A percentile compares a stretch with the other conserved stretches of the same genome.
These are phyloP conservation scores for Thalassiosira mediterranea DNA, from an alignment of 352 stramenopile species.

Conservation along the genomic window DNA sequence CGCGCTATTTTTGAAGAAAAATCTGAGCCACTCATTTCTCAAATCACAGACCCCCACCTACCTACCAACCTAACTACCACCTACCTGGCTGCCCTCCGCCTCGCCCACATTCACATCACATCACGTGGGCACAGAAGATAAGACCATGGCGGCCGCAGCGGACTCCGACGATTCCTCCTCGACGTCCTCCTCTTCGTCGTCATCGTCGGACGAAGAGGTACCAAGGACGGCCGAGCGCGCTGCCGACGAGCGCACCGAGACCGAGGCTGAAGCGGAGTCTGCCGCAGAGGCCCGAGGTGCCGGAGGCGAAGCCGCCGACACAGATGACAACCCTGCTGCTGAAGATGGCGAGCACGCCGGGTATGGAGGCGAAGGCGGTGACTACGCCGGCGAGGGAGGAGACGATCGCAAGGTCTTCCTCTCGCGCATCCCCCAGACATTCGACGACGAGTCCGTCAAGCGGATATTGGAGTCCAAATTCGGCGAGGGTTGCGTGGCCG, in stretches of 20 bases:
- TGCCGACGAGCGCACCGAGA: too few species aligned
- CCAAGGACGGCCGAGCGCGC: background rate
- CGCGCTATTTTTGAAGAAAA: too few species aligned
- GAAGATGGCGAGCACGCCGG: slow-evolving; percentile 1
- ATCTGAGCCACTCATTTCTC: too few species aligned
- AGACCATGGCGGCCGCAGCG: slow-evolving; percentile 18
- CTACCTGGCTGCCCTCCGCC: too few species aligned
- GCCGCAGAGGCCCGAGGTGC: too few species aligned
- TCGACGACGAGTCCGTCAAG: slow-evolving; percentile 64
- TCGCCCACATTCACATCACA: too few species aligned
- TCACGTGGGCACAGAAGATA: too few species aligned
- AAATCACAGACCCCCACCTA: too few species aligned
- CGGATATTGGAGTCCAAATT: slow-evolving; percentile 58
- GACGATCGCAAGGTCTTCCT: slow-evolving; percentile 68
- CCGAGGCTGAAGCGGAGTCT: background rate
- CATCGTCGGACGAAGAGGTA: slow-evolving; percentile 11
- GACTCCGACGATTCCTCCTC: slow-evolving; percentile 8
- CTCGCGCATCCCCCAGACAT: slow-evolving; percentile 69
- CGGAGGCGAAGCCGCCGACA: too few species aligned
- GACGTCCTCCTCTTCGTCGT: slow-evolving; percentile 25
- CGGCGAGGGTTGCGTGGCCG: slow-evolving; percentile 42
- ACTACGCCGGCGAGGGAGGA: background rate
- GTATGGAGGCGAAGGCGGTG: slow-evolving; percentile 2
- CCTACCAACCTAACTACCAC: too few species aligned
- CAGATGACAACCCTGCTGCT: too few species aligned